phyloP scores from a whole-genome alignment of 2,329 filamentous ascomycete species.

The Trichoderma arundinaceum region DNA sequence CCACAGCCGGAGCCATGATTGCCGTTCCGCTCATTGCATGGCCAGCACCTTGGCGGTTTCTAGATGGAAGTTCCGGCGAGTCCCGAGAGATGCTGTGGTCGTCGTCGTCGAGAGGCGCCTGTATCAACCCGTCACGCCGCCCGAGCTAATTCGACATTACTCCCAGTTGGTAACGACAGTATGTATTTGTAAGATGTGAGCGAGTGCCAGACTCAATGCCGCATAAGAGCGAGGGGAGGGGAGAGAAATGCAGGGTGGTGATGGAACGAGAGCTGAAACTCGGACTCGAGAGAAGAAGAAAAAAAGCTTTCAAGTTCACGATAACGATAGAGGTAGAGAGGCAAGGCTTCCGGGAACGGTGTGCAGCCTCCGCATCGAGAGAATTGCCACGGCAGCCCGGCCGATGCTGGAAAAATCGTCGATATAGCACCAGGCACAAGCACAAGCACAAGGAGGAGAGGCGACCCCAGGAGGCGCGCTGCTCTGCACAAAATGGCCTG shows the following conservation, averaged over 20 bases:
- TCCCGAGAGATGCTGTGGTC: background rate
- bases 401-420: slow-evolving; percentile 22
- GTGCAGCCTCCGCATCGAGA: slow-evolving; percentile 30
- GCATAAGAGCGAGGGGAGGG: slow-evolving; percentile 7
- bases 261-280: slow-evolving; percentile 9
- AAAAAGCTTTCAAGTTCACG: slow-evolving; percentile 17
- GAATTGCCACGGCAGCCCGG: slow-evolving; percentile 30
- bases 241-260: slow-evolving; percentile 10
- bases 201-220: slow-evolving; percentile 29
- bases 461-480: slow-evolving; percentile 9
- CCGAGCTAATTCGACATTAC: slow-evolving; percentile 40
- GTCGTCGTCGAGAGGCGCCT: slow-evolving; percentile 32
- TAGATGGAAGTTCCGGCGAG: slow-evolving; percentile 7
- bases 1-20: slow-evolving; percentile 49
- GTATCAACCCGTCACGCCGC: slow-evolving; percentile 33
- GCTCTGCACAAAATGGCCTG: slow-evolving; percentile 23
- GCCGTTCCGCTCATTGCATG: slow-evolving; percentile 48
- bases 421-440: slow-evolving; percentile 2
- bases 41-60: slow-evolving; percentile 32
- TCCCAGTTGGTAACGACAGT: slow-evolving; percentile 31
- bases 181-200: slow-evolving; percentile 2
- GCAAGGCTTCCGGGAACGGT: slow-evolving; percentile 26
- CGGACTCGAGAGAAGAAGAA: background rate
- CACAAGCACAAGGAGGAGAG: background rate
- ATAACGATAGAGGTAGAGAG: slow-evolving; percentile 23